Percentiles rank a stretch among this genome's conserved stretches.
Conservation (phyloP, 2,329 filamentous ascomycete species). For the Alternaria angustiovoidea region DNA sequence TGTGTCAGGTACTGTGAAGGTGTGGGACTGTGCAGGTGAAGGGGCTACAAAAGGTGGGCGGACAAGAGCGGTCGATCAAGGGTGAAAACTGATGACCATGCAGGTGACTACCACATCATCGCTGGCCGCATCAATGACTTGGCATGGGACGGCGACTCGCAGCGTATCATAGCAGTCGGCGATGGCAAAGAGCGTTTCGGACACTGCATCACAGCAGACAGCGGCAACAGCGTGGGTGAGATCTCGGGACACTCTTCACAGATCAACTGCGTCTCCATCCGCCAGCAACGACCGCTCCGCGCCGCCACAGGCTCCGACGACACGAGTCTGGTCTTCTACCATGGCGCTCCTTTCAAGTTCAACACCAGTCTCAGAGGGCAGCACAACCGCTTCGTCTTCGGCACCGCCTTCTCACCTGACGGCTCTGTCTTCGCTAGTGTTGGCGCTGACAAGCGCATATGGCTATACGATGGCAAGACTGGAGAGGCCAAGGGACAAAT, state of each 20-base stretch:
- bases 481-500: conserved; percentile 82
- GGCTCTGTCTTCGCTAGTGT: conserved; percentile 84
- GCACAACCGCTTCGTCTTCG: conserved; percentile 90
- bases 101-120: conserved; percentile 90
- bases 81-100: conserved; percentile 35
- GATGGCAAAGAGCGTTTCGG: conserved; percentile 94
- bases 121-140: conserved; percentile 95
- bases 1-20: conserved; percentile 79
- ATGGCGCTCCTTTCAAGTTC: conserved; percentile 96
- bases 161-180: conserved; percentile 94
- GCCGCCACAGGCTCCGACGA: conserved; percentile 94
- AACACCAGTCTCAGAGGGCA: conserved; percentile 79
- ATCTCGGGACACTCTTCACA: conserved; percentile 89
- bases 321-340: conserved; percentile 87
- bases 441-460: conserved; percentile 90
- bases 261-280: conserved; percentile 90
- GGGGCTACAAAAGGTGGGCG: conserved; percentile 78
- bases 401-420: conserved; percentile 88
- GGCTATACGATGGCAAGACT: conserved; percentile 95
- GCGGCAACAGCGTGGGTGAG: conserved; percentile 94
- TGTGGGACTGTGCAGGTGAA: conserved; percentile 89
- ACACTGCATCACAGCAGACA: conserved; percentile 88
- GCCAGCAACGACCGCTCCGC: conserved; percentile 86
- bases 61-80: conserved; percentile 1
- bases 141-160: conserved; percentile 96